phyloP scores from a whole-genome alignment of 208 protist species.

The Crithidia fasciculata region DNA sequence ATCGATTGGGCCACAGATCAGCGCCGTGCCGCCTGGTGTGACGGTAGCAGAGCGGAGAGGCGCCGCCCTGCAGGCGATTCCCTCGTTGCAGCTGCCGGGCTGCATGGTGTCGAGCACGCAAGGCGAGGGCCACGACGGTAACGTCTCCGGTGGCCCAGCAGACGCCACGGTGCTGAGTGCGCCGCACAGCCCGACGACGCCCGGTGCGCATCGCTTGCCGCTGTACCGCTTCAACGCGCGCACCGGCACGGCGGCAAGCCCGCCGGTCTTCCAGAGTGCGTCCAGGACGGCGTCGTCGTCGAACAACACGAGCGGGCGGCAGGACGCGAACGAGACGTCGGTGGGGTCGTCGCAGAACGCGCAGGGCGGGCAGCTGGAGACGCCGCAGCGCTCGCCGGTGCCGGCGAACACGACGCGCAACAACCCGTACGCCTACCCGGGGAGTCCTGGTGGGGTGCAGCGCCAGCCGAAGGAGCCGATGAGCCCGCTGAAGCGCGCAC shows the following conservation, averaged over 20 bases:
- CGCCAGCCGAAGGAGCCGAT: slow-evolving; percentile 18
- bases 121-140: slow-evolving; percentile 6
- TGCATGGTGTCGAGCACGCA: background rate
- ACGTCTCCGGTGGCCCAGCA: background rate
- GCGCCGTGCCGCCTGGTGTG: too few species aligned
- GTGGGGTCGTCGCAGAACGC: background rate
- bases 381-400: background rate
- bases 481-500: slow-evolving; percentile 18
- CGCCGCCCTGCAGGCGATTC: background rate
- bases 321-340: slow-evolving; percentile 3
- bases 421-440: slow-evolving; percentile 26
- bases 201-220: slow-evolving; percentile 7
- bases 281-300: slow-evolving; percentile 3
- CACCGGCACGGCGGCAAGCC: background rate
- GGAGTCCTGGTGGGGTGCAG: slow-evolving; percentile 4
- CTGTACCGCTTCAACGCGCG: slow-evolving; percentile 13
- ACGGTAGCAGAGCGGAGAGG: background rate
- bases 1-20: slow-evolving; percentile 6
- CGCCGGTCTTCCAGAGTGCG: background rate
- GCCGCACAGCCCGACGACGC: slow-evolving; percentile 17
- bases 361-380: background rate
- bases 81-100: slow-evolving; percentile 16
- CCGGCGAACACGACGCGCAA: slow-evolving; percentile 10
- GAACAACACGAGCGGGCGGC: slow-evolving; percentile 10
- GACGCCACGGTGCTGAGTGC: slow-evolving; percentile 9